Percentiles rank a stretch among this genome's conserved stretches.
These are phyloP conservation scores for Boeremia lycopersici DNA, from an alignment of 2,329 filamentous ascomycete species.

Conservation along the genomic window DNA sequence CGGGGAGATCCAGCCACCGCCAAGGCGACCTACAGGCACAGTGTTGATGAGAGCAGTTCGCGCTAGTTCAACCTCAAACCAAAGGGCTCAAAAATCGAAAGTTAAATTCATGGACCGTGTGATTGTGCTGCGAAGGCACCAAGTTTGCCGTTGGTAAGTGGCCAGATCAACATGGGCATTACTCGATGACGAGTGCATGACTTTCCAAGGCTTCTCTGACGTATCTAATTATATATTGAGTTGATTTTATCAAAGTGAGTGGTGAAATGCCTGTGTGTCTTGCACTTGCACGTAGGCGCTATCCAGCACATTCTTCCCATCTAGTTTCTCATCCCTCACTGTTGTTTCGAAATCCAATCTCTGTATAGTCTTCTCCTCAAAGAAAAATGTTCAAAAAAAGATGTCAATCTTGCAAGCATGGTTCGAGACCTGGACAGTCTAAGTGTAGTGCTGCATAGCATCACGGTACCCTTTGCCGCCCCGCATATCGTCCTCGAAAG, in stretches of 20 bases:
- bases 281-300: too few relatives aligned
- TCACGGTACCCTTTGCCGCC: slow-evolving; percentile 81
- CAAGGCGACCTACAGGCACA: slow-evolving; percentile 17
- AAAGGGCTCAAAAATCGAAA: background rate
- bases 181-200: slow-evolving; percentile 6
- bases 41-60: background rate
- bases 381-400: background rate
- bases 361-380: background rate
- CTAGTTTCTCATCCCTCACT: too few relatives aligned
- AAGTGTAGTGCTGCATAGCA: slow-evolving; percentile 81
- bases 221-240: too few relatives aligned
- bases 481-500: slow-evolving; percentile 82
- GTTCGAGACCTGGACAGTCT: background rate
- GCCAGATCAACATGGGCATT: background rate
- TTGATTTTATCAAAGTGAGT: too few relatives aligned
- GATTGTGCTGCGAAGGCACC: background rate
- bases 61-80: background rate
- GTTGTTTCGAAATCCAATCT: background rate
- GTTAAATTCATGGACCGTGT: background rate
- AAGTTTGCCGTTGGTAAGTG: background rate
- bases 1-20: slow-evolving; percentile 24
- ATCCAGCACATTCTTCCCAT: too few relatives aligned
- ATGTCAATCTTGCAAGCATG: background rate
- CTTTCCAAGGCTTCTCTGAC: background rate
- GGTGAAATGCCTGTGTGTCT: too few relatives aligned